Percentiles rank a stretch among this genome's conserved stretches.
phyloP scores from a whole-genome alignment of 2,329 filamentous ascomycete genomes.

The Aspergillus niger region DNA sequence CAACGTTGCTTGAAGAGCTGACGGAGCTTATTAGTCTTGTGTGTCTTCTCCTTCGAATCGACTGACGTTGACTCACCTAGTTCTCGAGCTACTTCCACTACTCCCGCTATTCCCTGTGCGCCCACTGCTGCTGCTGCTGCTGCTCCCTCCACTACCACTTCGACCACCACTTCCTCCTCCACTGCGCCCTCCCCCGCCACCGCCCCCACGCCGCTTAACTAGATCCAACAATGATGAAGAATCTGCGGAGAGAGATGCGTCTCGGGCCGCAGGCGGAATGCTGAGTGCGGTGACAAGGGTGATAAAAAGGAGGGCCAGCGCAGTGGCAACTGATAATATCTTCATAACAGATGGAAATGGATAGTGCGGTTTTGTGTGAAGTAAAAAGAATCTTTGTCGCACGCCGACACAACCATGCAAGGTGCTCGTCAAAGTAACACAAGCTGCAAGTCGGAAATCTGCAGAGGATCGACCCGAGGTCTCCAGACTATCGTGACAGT shows the following conservation, averaged over 20 bases:
- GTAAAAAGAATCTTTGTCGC: neutral
- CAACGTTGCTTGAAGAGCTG: conserved; percentile 30
- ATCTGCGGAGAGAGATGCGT: conserved; percentile 16
- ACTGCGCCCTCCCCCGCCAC: conserved; percentile 42
- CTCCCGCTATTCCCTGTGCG: conserved; percentile 25
- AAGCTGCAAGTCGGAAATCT: too few relatives aligned
- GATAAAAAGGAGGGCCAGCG: conserved; percentile 34
- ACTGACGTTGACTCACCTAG: conserved; percentile 19
- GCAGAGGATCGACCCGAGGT: too few relatives aligned
- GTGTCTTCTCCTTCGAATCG: neutral
- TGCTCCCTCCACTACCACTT: conserved; percentile 30
- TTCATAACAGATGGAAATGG: conserved; percentile 30
- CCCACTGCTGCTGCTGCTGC: conserved; percentile 21
- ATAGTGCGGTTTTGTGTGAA: too few relatives aligned
- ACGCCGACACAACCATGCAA: too few relatives aligned
- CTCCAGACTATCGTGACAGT: too few relatives aligned
- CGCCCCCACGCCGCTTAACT: conserved; percentile 54
- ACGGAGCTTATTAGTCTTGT: neutral
- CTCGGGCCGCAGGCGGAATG: conserved; percentile 27
- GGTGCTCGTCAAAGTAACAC: too few relatives aligned
- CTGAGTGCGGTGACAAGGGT: conserved; percentile 31
- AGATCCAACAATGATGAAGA: conserved; percentile 30
- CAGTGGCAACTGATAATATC: conserved; percentile 26
- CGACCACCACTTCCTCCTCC: conserved; percentile 30
- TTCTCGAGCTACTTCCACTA: conserved; percentile 22